Conservation (phyloP, 2,329 filamentous ascomycete species). For the Ascochyta pisi region DNA sequence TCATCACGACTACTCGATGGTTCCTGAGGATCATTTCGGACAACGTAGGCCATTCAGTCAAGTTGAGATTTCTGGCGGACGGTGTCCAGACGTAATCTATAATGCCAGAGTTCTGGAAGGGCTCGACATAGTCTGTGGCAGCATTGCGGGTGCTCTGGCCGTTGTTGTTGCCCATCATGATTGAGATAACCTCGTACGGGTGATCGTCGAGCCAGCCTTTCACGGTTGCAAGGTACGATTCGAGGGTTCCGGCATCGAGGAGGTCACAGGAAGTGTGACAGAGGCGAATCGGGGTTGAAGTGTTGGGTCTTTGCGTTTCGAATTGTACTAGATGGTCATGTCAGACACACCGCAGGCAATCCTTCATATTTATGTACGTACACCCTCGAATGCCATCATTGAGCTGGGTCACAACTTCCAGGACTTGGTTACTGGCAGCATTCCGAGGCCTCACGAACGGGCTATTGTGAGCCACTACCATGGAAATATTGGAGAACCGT, state of each 20-base stretch:
- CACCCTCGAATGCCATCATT: conserved; percentile 47
- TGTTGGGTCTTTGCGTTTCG: conserved; percentile 63
- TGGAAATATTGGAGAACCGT: conserved; percentile 44
- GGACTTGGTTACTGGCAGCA: conserved; percentile 43
- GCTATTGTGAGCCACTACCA: conserved; percentile 48
- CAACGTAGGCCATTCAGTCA: conserved; percentile 84
- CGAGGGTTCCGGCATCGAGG: conserved; percentile 79
- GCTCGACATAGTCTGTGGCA: conserved; percentile 68
- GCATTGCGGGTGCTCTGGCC: conserved; percentile 59
- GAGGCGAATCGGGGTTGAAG: conserved; percentile 65
- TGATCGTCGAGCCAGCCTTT: conserved; percentile 75
- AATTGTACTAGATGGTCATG: conserved; percentile 60
- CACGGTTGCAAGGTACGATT: conserved; percentile 73
- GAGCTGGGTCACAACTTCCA: conserved; percentile 39
- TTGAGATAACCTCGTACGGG: conserved; percentile 86
- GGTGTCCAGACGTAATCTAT: conserved; percentile 76
- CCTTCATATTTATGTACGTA: conserved; percentile 19
- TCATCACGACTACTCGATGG: conserved; percentile 43
- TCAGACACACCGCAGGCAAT: conserved; percentile 1
- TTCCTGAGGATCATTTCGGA: conserved; percentile 59
- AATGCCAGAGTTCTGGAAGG: conserved; percentile 75
- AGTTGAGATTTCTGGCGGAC: conserved; percentile 70
- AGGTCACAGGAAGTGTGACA: conserved; percentile 87
- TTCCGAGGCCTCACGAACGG: conserved; percentile 41
- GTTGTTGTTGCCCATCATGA: conserved; percentile 81